phyloP scores from a whole-genome alignment of 768 basidiomycete species.

The Tulasnella calospora region DNA sequence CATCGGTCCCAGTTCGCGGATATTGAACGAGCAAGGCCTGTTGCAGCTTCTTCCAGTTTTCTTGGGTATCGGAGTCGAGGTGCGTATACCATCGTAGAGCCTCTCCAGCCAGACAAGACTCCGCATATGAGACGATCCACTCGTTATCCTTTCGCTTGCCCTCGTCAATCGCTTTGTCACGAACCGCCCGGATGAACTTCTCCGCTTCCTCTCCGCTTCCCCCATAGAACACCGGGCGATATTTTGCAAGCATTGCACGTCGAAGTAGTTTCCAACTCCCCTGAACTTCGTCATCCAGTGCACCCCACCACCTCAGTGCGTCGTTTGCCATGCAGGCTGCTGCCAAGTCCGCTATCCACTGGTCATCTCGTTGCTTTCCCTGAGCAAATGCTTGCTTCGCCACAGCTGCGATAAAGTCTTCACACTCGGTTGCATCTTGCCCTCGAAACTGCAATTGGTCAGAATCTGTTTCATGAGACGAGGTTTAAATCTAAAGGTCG shows the following conservation, averaged over 20 bases:
- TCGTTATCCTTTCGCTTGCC: background rate
- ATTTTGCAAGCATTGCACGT: background rate
- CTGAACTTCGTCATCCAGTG: background rate
- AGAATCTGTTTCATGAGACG: background rate
- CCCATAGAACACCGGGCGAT: background rate
- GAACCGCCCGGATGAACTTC: background rate
- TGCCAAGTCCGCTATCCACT: background rate
- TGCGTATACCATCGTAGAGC: background rate
- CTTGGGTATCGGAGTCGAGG: background rate
- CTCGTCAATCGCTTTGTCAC: background rate
- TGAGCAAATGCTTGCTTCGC: background rate
- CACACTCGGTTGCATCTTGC: background rate
- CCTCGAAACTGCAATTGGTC: background rate
- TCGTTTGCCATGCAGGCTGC: background rate
- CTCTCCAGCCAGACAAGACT: background rate
- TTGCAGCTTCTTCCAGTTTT: background rate
- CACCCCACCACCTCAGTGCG: background rate
- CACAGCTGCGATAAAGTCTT: background rate
- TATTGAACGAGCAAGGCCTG: background rate
- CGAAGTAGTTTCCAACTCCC: background rate
- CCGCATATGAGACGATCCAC: background rate
- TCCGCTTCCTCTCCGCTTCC: background rate
- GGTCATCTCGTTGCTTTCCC: constrained; percentile 2
- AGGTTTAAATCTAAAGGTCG: too few relatives aligned
- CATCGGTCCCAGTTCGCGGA: background rate